Conservation (phyloP, 352 stramenopile species). For the Phytopythium boreale region DNA sequence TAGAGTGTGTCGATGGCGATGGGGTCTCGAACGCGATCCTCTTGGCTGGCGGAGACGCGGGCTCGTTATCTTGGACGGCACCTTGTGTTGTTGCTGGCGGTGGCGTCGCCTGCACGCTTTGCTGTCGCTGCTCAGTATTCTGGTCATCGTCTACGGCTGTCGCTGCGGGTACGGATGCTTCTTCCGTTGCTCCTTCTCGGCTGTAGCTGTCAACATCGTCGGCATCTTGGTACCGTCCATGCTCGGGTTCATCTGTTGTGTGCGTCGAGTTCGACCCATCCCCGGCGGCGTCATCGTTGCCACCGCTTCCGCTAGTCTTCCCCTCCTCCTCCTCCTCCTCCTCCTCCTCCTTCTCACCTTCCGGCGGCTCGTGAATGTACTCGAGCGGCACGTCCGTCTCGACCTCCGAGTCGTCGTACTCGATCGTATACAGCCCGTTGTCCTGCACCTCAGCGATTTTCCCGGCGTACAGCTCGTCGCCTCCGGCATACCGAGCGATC, state of each 20-base stretch:
- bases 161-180: not conserved
- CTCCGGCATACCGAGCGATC: constrained; percentile 57
- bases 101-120: not conserved
- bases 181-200: not conserved
- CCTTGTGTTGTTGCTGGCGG: not conserved
- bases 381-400: constrained; percentile 51
- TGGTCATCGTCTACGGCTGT: not conserved
- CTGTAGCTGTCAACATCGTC: not conserved
- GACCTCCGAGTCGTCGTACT: constrained; percentile 82
- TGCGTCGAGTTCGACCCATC: not conserved
- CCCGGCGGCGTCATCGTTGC: not conserved
- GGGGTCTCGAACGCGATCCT: not conserved
- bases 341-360: constrained; percentile 9
- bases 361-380: constrained; percentile 43
- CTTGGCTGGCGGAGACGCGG: not conserved
- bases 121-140: not conserved
- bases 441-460: constrained; percentile 59
- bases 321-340: too few species aligned
- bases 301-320: not conserved
- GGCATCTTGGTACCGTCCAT: not conserved
- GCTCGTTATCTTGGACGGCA: not conserved
- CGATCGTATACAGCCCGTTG: constrained; percentile 63
- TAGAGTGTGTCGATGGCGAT: constrained; percentile 6
- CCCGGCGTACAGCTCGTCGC: constrained; percentile 69
- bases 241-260: not conserved